Base-by-base conservation (phyloP, 805 yeast species). In the Candida ponderosae region DNA sequence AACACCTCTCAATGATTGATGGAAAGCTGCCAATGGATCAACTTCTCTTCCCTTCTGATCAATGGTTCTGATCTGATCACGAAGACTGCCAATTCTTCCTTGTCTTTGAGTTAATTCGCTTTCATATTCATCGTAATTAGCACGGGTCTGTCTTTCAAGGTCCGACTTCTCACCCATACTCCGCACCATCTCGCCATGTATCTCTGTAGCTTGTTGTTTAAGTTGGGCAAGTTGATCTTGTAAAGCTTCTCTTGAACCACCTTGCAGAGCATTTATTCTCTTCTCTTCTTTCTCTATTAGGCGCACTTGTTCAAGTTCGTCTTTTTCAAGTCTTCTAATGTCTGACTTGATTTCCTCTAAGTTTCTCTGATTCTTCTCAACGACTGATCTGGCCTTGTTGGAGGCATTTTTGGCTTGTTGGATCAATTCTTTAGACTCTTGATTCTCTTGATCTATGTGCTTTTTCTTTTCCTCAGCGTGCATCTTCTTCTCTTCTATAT, bases 221-320 rank as follows among this genome's bases (percentile, higher is more conserved):
- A 42, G 7, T 6, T 32, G 19, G 11, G 40, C 20, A 2, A 38
- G 33, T 29, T 50, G 46, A 16, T 42, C 37, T 28, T 39, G 35
- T 16, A 51, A 29, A 2, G 39, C 28, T 13, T 46, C 55, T 29
- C 43, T 44, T 1, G 55, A 45, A 6, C 56, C 57, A 34, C 57
- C 51, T 24, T 43, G 39, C 28, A 45, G 50, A 31, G 57, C 45
- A 15, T 50, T 50, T n/a, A 62, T 45, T 35, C 47, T 57, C 8
- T 54, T 54, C 8, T 48, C 43, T 35, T 49, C 61, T 6, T 32
- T 32, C 8, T 31, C 27, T 6, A 57, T 51, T 27, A 47, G 44
- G 8, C 38, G 31, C 2, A 44, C 44, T 6, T 44, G 28, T 4
- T 42, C 43, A 10, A 36, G 35, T 14, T 57, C 43, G 31, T 53